Percentiles rank a stretch among this genome's conserved stretches.
Evolutionary conservation across 2,329 filamentous ascomycete species (phyloP).

Genomic region (Sclerotinia glacialis): DNA sequence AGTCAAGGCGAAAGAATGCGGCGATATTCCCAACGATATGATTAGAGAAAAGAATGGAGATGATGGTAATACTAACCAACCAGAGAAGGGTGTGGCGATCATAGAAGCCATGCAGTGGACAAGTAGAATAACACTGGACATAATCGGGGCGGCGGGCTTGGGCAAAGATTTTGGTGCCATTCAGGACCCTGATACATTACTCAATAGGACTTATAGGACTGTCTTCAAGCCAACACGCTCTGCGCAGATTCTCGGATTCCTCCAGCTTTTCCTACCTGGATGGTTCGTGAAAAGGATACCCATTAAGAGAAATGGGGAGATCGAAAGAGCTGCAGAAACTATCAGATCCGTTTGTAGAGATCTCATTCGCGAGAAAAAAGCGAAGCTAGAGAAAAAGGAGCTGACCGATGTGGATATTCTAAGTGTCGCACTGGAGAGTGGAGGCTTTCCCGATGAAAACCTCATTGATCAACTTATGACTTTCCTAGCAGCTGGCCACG

Average conservation of each 20-base stretch:
- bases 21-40: slow-evolving; percentile 40
- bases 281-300: slow-evolving; percentile 64
- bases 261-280: slow-evolving; percentile 60
- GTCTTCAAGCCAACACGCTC: slow-evolving; percentile 54
- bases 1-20: slow-evolving; percentile 42
- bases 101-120: slow-evolving; percentile 62
- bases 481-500: slow-evolving; percentile 78
- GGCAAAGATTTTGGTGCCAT: slow-evolving; percentile 69
- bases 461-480: slow-evolving; percentile 91
- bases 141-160: slow-evolving; percentile 70
- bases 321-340: slow-evolving; percentile 52
- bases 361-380: slow-evolving; percentile 69
- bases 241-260: slow-evolving; percentile 54
- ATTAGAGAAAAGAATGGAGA: slow-evolving; percentile 8
- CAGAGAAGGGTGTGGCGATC: slow-evolving; percentile 40
- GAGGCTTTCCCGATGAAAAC: slow-evolving; percentile 72
- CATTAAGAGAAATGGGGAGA: slow-evolving; percentile 65
- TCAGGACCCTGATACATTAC: slow-evolving; percentile 55
- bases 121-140: slow-evolving; percentile 68
- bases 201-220: slow-evolving; percentile 55
- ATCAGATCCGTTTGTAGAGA: slow-evolving; percentile 66
- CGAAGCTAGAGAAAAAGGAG: slow-evolving; percentile 49
- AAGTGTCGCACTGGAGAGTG: slow-evolving; percentile 73
- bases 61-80: slow-evolving; percentile 2
- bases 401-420: slow-evolving; percentile 68